Conservation (phyloP, 2,329 filamentous ascomycete genomes). For the Aphanoascus verrucosus region DNA sequence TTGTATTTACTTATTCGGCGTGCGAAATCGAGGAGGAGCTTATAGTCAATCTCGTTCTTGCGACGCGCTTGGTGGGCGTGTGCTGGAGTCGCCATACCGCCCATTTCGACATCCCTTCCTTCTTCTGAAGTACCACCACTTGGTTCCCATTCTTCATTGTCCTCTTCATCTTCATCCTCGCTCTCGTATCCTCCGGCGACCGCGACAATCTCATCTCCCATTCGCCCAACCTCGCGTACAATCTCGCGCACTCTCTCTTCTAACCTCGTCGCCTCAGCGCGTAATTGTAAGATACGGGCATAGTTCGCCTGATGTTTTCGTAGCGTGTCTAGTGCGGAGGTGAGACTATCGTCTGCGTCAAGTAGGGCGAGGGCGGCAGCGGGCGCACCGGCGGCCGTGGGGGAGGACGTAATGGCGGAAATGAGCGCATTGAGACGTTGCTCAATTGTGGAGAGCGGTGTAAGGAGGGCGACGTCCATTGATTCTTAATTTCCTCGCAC, state of each 20-base stretch:
- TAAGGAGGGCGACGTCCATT: conserved; percentile 35
- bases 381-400: conserved; percentile 35
- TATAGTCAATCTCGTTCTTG: conserved; percentile 34
- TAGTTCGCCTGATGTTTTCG: conserved; percentile 38
- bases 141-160: conserved; percentile 17
- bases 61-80: background rate
- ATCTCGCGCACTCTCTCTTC: conserved; percentile 35
- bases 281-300: conserved; percentile 31
- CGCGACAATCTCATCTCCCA: conserved; percentile 32
- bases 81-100: background rate
- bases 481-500: background rate
- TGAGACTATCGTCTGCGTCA: conserved; percentile 33
- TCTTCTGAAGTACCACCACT: conserved; percentile 18
- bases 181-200: conserved; percentile 25
- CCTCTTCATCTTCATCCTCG: conserved; percentile 18
- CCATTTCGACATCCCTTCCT: conserved; percentile 18
- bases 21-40: conserved; percentile 36
- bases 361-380: conserved; percentile 32
- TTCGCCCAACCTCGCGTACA: conserved; percentile 30
- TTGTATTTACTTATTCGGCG: conserved; percentile 40
- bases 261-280: conserved; percentile 31
- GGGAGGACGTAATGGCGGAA: conserved; percentile 34
- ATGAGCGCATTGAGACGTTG: conserved; percentile 35
- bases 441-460: conserved; percentile 33
- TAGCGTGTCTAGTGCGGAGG: conserved; percentile 33